These are phyloP conservation scores for Fagus crenata DNA, from an alignment of 306 rosid species.

Conservation along the genomic window DNA sequence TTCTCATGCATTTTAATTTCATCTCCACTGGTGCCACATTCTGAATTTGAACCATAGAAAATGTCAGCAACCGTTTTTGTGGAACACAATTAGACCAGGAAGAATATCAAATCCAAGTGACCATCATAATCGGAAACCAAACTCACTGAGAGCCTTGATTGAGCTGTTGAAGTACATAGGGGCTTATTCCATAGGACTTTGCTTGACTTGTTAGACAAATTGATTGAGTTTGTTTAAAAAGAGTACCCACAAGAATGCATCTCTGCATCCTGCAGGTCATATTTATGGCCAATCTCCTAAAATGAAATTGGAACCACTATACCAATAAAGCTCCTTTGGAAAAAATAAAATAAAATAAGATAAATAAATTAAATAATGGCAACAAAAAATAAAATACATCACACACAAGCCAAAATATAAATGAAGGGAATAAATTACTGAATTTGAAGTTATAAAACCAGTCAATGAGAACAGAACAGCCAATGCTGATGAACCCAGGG, in stretches of 20 bases:
- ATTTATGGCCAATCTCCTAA: not conserved
- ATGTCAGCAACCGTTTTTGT: too few species aligned
- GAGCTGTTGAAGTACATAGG: too few species aligned
- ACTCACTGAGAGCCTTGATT: too few species aligned
- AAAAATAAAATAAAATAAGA: not conserved
- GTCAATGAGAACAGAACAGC: constrained; percentile 28
- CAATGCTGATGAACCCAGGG: constrained; percentile 19
- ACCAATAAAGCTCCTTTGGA: not conserved
- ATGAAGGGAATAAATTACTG: constrained; percentile 26
- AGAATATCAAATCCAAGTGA: too few species aligned
- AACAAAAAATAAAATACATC: not conserved
- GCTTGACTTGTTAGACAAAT: not conserved
- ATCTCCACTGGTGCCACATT: too few species aligned
- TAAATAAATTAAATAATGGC: not conserved
- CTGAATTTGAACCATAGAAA: too few species aligned
- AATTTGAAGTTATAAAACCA: constrained; percentile 28
- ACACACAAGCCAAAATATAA: constrained; percentile 3
- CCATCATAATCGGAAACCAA: too few species aligned
- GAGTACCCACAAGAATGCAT: constrained; percentile 4
- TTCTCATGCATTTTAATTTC: too few species aligned
- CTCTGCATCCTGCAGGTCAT: not conserved
- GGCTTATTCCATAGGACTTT: not conserved
- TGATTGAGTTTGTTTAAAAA: too few species aligned
- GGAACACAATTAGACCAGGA: too few species aligned
- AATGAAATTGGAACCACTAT: not conserved